Base-by-base conservation (phyloP, 2,329 filamentous ascomycete species). In the Aspergillus sp. region DNA sequence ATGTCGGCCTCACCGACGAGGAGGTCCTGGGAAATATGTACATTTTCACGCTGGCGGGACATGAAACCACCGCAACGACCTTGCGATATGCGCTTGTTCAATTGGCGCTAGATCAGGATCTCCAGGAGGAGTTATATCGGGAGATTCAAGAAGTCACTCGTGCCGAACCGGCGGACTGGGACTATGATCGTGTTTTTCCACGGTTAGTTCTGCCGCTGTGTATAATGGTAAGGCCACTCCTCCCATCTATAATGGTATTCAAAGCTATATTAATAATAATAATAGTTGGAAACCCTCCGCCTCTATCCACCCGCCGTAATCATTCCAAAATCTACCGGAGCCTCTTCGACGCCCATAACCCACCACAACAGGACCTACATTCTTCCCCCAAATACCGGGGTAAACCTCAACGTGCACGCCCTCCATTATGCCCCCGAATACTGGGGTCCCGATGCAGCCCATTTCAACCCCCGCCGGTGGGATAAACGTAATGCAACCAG, bases 11-110 rank as follows among this genome's bases (percentile, higher is more conserved):
- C 2, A 44, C 52, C 4, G 53, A 57, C 34, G 32, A 41, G 41
- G 74, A 78, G 48, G 70, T 78, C 4, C 71, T 72, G 36, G 73
- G 74, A 9, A 77, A 77, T 41, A 58, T 75, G 41, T 75, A 74
- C 44, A 60, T 72, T 1, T 67, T 76, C 50, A 75, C 72, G 42
- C 63, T 77, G 43, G 75, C 75, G 0, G 75, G 75, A 0, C 73
- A 77, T 47, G 75, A 78, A 48, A 77, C 74, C 0, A 74, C 73
- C 0, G 71, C 74, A 0, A 68, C 73, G 29, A 69, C 69, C 0
- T 54, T 77, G 4, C 64, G 66, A 1, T 76, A 68, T 44, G 59
- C 66, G 0, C 55, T 74, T 1, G 55, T 69, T 5, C 68, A 74
- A 6, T 61, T 79, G 1, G 73, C 75, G 2, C 62, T 66, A 0